Conservation (phyloP, 129 eudicot genomes). For the Artemisia annua region DNA sequence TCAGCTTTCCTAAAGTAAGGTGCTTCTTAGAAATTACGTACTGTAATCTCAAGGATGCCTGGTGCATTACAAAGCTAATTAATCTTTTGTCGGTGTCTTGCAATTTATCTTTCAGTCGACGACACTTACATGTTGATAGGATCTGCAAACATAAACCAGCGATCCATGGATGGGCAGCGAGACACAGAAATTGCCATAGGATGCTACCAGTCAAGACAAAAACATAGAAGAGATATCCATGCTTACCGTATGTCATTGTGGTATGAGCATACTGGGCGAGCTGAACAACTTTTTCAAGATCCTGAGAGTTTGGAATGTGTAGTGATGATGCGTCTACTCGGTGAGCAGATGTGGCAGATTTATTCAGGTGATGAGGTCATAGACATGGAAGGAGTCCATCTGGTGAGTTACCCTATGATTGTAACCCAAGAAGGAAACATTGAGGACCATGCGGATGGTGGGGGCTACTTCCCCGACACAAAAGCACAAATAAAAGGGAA, state of each 20-base stretch:
- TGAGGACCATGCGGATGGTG: conserved; percentile 44
- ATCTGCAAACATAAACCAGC: conserved; percentile 90
- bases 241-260: conserved; percentile 80
- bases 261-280: conserved; percentile 84
- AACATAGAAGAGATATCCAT: conserved; percentile 45
- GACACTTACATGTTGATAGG: conserved; percentile 83
- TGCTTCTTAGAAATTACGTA: background rate
- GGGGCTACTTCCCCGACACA: conserved; percentile 72
- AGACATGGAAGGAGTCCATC: conserved; percentile 90
- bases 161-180: conserved; percentile 93
- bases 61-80: conserved; percentile 3
- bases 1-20: background rate
- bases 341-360: conserved; percentile 74
- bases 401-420: conserved; percentile 64
- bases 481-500: conserved; percentile 68
- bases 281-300: conserved; percentile 39
- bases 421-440: conserved; percentile 59
- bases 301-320: conserved; percentile 77
- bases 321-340: conserved; percentile 45
- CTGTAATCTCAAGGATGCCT: conserved; percentile 3
- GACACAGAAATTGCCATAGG: conserved; percentile 98
- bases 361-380: conserved; percentile 61
- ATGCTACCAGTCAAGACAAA: conserved; percentile 59
- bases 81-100: background rate
- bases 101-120: conserved; percentile 55